Base-by-base conservation (phyloP, 2,329 filamentous ascomycete species). In the Diaporthe velutina region DNA sequence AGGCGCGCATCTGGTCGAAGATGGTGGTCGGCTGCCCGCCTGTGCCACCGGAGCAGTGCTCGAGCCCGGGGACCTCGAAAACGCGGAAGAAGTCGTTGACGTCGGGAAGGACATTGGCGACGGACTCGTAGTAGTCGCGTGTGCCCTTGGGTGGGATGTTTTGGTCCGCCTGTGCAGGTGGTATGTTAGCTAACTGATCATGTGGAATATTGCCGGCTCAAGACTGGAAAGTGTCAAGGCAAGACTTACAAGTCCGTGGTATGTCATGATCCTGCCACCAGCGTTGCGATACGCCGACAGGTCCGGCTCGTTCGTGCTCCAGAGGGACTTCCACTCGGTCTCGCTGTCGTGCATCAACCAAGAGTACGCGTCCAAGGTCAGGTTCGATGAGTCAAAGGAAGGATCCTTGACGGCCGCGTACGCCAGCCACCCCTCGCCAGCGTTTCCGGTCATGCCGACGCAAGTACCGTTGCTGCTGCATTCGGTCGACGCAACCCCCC, bases 41-140 rank as follows among this genome's bases (percentile, higher is more conserved):
- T 1, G 35, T 19, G 1, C 81, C 81, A 13, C 78, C 77, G n/a
- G 55, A 71, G 75, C 83, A 83, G 75, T 84, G 83, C 8, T 72
- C 75, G 35, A 82, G 42, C 0, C 82, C 83, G 1, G 82, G 80
- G 9, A 80, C 77, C 25, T 77, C 71, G 52, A 81, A 83, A 45
- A 80, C 76, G 19, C 82, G 78, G 71, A 80, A 83, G 75, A 81
- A 83, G 45, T 77, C 72, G 68, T 79, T 68, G 6, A 73, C 66
- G 13, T 76, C 15, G 15, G 70, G 75, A 5, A 71, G 70, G 1
- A 67, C 30, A 19, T 33, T 35, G 10, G 61, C 61, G 13, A 66
- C 38, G 17, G 60, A 45, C n/a, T 48, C 42, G 25, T 66, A 48
- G 10, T 66, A 66, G 33, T 30, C 60, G 19, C 42, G 30, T 2